These are phyloP conservation scores for Candida ponderosae DNA, from an alignment of 805 yeast species.

Conservation along the genomic window DNA sequence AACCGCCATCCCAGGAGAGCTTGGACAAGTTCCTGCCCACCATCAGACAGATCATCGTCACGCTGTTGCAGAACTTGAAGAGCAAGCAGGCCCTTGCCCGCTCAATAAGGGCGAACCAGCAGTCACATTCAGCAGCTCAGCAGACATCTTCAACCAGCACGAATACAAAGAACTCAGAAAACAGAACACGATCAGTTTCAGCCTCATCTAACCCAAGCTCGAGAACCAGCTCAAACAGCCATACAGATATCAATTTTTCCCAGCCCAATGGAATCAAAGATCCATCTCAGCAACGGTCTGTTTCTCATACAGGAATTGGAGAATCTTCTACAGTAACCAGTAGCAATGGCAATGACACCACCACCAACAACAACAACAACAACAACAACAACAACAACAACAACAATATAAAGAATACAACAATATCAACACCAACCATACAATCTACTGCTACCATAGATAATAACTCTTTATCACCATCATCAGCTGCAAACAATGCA, in stretches of 20 bases:
- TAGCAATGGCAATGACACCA: neutral
- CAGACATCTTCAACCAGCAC: too few species aligned
- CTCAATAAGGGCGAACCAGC: conserved; percentile 21
- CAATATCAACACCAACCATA: neutral
- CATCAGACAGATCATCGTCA: conserved; percentile 80
- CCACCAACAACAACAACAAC: conserved; percentile 1
- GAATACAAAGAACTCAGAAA: conserved; percentile 8
- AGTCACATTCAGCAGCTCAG: too few species aligned
- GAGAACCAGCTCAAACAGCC: neutral
- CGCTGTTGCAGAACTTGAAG: conserved; percentile 70
- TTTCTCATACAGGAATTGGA: neutral
- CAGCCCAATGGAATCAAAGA: too few species aligned
- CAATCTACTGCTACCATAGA: neutral
- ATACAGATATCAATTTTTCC: neutral
- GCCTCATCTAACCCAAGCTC: neutral
- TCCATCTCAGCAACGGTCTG: neutral
- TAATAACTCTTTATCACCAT: neutral
- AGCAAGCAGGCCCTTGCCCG: conserved; percentile 61
- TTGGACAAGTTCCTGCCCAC: conserved; percentile 75
- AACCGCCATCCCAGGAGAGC: conserved; percentile 75
- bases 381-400: conserved; percentile 2
- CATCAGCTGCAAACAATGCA: conserved; percentile 40
- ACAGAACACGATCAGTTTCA: conserved; percentile 5
- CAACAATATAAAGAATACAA: neutral
- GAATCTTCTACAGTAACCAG: neutral